phyloP scores from a whole-genome alignment of 73 alveolate genomes.

The Blepharisma stoltei region DNA sequence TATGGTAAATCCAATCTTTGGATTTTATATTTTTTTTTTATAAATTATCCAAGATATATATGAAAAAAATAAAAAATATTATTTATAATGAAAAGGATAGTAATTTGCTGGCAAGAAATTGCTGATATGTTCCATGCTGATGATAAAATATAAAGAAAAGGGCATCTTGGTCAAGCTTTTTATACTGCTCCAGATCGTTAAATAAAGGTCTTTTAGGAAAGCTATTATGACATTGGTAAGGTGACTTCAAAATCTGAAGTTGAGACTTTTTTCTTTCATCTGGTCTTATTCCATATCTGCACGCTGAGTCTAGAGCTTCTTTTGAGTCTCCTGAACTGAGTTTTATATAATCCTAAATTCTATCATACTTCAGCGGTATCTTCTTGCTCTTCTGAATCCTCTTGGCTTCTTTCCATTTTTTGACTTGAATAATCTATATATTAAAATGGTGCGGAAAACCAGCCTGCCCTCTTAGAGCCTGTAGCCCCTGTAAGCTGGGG shows the following conservation, averaged over 20 bases:
- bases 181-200: conserved; percentile 32
- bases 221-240: conserved; percentile 15
- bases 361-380: too few species aligned
- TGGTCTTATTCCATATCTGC: conserved; percentile 23
- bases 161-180: conserved; percentile 69
- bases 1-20: conserved; percentile 78
- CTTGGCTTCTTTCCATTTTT: too few species aligned
- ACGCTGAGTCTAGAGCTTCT: conserved; percentile 28
- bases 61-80: too few species aligned
- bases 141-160: conserved; percentile 81
- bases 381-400: too few species aligned
- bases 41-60: too few species aligned
- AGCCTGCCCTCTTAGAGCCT: too few species aligned
- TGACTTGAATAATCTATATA: too few species aligned
- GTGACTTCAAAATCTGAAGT: neutral
- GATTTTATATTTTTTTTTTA: too few species aligned
- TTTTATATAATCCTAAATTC: neutral
- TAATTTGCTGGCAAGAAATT: conserved; percentile 53
- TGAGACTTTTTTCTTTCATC: conserved; percentile 31
- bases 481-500: too few species aligned
- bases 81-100: too few species aligned
- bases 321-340: neutral
- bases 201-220: conserved; percentile 20
- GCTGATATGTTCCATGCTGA: conserved; percentile 69
- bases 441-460: too few species aligned